phyloP scores from a whole-genome alignment of 2,329 filamentous ascomycete species.

The Diaporthe nobilis region DNA sequence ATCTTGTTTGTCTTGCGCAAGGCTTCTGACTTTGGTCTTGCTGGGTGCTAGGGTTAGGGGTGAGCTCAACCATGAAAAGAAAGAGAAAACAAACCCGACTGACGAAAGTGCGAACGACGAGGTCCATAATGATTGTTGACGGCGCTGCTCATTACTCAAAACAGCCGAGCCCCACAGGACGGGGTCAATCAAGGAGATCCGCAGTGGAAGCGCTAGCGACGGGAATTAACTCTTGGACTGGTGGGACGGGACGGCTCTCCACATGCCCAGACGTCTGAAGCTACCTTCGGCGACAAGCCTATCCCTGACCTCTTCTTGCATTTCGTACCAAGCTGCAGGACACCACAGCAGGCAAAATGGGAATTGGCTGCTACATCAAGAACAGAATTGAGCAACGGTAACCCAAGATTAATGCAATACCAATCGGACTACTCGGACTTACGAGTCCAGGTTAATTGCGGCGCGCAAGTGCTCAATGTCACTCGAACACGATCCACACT shows the following conservation, averaged over 20 bases:
- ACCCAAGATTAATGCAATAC: background rate
- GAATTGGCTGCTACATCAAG: background rate
- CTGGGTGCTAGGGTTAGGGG: background rate
- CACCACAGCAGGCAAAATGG: background rate
- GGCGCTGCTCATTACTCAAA: background rate
- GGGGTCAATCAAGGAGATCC: background rate
- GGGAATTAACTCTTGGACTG: background rate
- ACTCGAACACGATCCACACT: background rate
- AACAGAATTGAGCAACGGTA: background rate
- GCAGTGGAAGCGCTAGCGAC: background rate
- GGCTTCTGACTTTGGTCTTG: background rate
- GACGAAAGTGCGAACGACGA: constrained; percentile 3
- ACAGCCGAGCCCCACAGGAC: background rate
- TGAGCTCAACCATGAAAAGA: background rate
- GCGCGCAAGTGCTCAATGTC: background rate
- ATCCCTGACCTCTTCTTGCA: background rate
- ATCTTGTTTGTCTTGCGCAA: too few relatives aligned
- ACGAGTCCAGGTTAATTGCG: background rate
- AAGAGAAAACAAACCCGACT: background rate
- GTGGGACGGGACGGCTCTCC: background rate
- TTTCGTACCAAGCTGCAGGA: background rate
- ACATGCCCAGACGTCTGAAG: background rate
- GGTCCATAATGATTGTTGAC: background rate
- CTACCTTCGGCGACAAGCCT: background rate
- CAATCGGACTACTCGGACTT: background rate